These are phyloP conservation scores for Cytospora leucostoma DNA, from an alignment of 2,329 filamentous ascomycete species.

Conservation along the genomic window DNA sequence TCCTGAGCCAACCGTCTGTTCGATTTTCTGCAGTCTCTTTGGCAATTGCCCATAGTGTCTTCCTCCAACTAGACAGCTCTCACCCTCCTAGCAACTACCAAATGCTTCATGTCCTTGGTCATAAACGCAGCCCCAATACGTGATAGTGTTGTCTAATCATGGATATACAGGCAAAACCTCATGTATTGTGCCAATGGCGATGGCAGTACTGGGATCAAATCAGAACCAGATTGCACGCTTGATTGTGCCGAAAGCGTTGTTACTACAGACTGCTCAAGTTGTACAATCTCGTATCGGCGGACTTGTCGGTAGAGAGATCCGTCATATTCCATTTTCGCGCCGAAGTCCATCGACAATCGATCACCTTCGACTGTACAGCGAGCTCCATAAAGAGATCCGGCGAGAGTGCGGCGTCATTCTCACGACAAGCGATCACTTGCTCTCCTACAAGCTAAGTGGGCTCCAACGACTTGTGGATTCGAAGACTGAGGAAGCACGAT, in stretches of 20 bases:
- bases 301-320: constrained; percentile 53
- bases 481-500: constrained; percentile 41
- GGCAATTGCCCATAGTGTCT: no score
- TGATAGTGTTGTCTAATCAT: background rate
- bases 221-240: constrained; percentile 51
- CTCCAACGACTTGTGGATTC: constrained; percentile 56
- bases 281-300: constrained; percentile 57
- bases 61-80: no score
- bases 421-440: constrained; percentile 61
- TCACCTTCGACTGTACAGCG: constrained; percentile 42
- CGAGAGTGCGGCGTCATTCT: constrained; percentile 55
- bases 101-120: background rate
- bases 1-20: background rate
- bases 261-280: constrained; percentile 59
- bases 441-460: constrained; percentile 66
- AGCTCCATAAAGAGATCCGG: constrained; percentile 43
- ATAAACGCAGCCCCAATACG: background rate
- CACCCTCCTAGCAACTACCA: background rate
- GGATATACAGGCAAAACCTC: constrained; percentile 54
- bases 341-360: constrained; percentile 41
- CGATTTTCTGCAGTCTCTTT: constrained; percentile 13
- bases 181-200: constrained; percentile 56
- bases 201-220: constrained; percentile 46
- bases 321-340: constrained; percentile 61
- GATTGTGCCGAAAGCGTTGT: constrained; percentile 57